These are phyloP conservation scores for Capsicum baccatum DNA, from an alignment of 257 asterid species.

Conservation along the genomic window DNA sequence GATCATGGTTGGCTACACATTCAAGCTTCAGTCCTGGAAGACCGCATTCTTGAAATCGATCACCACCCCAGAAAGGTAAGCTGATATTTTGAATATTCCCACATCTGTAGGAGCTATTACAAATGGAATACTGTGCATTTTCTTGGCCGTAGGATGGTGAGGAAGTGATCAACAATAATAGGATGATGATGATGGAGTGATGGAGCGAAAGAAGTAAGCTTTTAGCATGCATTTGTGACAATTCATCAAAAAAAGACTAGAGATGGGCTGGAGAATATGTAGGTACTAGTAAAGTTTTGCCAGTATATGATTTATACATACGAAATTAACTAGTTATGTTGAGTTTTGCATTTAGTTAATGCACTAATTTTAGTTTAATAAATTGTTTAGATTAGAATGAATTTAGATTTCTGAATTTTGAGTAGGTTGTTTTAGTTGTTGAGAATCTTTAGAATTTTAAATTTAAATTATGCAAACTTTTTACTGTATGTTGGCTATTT, in stretches of 20 bases:
- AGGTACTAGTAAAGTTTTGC: slow-evolving; percentile 8
- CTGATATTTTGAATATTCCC: slow-evolving; percentile 33
- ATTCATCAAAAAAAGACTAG: background rate
- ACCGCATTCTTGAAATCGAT: slow-evolving; percentile 54
- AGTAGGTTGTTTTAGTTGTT: no score
- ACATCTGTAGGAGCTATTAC: slow-evolving; percentile 31
- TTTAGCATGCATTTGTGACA: background rate
- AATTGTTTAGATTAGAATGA: no score
- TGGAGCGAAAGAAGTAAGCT: background rate
- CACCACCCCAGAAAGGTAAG: slow-evolving; percentile 59
- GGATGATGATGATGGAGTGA: background rate
- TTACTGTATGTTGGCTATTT: no score
- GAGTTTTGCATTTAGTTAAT: no score
- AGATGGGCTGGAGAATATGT: background rate
- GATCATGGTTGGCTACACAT: slow-evolving; percentile 37
- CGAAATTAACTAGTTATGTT: background rate
- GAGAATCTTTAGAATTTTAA: no score
- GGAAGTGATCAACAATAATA: slow-evolving; percentile 17
- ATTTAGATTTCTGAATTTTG: no score
- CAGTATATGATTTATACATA: background rate
- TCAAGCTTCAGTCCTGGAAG: slow-evolving; percentile 43
- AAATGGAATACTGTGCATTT: slow-evolving; percentile 16
- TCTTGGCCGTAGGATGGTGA: slow-evolving; percentile 23
- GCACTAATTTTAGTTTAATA: no score
- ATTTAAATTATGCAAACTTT: no score